Evolutionary conservation across 495 filamentous ascomycete species (phyloP), one percentile per base, ranked within the genome.

Genomic region (Neurospora sp.): DNA sequence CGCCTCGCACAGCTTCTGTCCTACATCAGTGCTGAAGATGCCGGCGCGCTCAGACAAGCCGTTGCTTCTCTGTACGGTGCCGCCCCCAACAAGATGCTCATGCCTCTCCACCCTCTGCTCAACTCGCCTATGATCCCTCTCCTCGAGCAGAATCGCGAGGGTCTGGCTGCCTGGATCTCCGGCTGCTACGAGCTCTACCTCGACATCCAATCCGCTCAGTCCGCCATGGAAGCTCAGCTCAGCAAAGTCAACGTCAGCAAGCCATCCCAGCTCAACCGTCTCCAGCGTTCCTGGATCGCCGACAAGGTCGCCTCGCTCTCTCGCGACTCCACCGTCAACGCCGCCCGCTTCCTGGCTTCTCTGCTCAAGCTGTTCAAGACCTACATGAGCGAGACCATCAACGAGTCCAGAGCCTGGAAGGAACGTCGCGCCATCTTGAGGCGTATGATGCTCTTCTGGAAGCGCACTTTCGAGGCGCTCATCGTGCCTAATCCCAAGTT

Each of bases 261-360:
- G 75, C 86, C 90, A 37, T 89, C 88, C 9, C 84, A 88, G 69
- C 86, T 92, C 85, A 92, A 88, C 74, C 86, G 89, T 4, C 81
- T 94, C 20, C 90, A 94, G 80, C 83, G 91, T 70, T 94, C 92
- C 11, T 81, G 88, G 62, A 85, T 89, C 16, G 86, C 88, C 11
- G 80, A 79, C 70, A 86, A 87, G 11, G 86, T 91, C 37, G 86
- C 87, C 31, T 85, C 86, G 11, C 83, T 90, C 23, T 86, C 88
- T 72, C 89, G 90, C 59, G 91, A 94, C 74, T 87, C 90, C 8
- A 93, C 92, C 7, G 79, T 81, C 8, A 77, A 82, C 71, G 78
- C 85, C 10, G 81, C 79, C 1, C 72, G 76, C 14, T 88, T 88
- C 73, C 77, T 88, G 1, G 42, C 71, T 0, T 78, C 77, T 0